Percentiles rank a stretch among this genome's conserved stretches.
Evolutionary conservation across 805 yeast species (phyloP).

Genomic region (Ogataea ganodermae): DNA sequence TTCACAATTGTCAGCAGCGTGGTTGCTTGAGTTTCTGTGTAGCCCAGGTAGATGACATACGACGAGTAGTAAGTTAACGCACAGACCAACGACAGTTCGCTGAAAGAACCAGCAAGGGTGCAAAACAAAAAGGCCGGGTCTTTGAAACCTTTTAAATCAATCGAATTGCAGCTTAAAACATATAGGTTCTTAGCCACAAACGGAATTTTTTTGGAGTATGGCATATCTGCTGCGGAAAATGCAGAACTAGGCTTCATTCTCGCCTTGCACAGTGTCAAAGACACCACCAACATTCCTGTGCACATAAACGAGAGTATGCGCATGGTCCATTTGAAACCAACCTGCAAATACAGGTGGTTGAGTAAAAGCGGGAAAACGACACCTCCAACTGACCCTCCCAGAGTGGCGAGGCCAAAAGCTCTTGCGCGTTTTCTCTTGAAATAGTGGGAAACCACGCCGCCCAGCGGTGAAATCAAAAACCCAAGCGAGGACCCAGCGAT

Average conservation of each 20-base stretch:
- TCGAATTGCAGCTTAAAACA: constrained; percentile 25
- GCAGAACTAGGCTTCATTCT: constrained; percentile 29
- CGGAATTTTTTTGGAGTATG: constrained; percentile 7
- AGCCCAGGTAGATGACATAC: constrained; percentile 45
- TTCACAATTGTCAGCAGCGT: constrained; percentile 49
- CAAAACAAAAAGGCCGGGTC: constrained; percentile 41
- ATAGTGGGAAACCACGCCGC: constrained; percentile 50
- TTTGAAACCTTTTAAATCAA: constrained; percentile 36
- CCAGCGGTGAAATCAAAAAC: constrained; percentile 45
- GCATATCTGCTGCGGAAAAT: constrained; percentile 14
- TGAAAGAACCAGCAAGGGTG: constrained; percentile 41
- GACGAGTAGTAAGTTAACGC: constrained; percentile 47
- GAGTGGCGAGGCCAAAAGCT: constrained; percentile 34
- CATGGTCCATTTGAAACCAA: constrained; percentile 66
- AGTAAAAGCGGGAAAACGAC: constrained; percentile 58
- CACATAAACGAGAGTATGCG: constrained; percentile 46
- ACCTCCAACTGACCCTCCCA: constrained; percentile 72
- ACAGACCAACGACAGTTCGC: constrained; percentile 43
- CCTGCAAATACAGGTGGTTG: constrained; percentile 42
- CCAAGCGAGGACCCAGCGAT: constrained; percentile 45
- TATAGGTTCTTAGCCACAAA: constrained; percentile 16
- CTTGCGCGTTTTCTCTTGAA: constrained; percentile 43
- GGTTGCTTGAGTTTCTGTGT: constrained; percentile 42
- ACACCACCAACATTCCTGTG: constrained; percentile 21
- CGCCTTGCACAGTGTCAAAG: constrained; percentile 39